Conservation (phyloP, 352 stramenopile genomes). For the Globisporangium paroecandrum region DNA sequence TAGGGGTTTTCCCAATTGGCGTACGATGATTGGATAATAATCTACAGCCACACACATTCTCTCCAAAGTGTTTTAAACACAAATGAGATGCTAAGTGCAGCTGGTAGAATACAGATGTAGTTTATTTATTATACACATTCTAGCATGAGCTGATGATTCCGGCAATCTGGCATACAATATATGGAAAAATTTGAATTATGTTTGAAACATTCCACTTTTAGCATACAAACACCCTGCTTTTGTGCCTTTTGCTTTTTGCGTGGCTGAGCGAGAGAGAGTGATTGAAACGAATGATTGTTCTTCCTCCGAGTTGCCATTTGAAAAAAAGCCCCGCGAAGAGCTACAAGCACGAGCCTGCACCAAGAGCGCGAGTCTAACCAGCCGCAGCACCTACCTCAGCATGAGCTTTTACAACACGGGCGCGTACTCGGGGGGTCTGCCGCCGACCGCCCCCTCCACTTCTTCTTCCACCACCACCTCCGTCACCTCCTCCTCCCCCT, state of each 20-base stretch:
- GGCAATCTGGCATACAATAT: background rate
- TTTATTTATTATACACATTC: background rate
- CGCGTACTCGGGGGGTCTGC: conserved; percentile 4
- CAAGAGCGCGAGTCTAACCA: background rate
- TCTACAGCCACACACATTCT: background rate
- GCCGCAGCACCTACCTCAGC: background rate
- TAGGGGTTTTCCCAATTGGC: background rate
- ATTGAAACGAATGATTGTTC: conserved; percentile 21
- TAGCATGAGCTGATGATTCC: background rate
- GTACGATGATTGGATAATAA: background rate
- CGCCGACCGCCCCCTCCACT: background rate
- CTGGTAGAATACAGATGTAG: background rate
- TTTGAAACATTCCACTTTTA: background rate
- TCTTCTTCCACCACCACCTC: background rate
- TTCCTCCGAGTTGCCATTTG: conserved; percentile 15
- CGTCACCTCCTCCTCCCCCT: background rate
- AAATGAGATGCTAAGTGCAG: background rate
- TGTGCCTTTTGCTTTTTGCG: conserved; percentile 3
- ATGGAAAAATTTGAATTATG: background rate
- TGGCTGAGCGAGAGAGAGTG: conserved; percentile 15
- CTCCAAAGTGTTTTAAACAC: background rate
- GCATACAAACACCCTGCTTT: background rate
- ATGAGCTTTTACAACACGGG: conserved; percentile 14
- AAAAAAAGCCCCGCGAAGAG: conserved; percentile 18
- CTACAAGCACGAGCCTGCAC: background rate